Evolutionary conservation across 768 basidiomycete species (phyloP), one percentile per base, ranked within the genome.

Genomic region (Kwoniella europaea): DNA sequence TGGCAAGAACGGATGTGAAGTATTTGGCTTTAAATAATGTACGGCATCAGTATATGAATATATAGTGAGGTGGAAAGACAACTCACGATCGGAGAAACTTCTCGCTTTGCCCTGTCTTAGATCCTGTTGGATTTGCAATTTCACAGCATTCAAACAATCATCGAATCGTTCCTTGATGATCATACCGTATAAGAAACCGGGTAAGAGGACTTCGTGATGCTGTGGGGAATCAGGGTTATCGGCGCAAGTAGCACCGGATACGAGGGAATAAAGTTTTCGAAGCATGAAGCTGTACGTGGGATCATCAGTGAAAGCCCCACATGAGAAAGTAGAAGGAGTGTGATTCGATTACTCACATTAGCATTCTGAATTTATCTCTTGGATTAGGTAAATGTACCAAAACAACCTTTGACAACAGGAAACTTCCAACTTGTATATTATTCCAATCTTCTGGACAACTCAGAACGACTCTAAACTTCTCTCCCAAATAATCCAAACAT

Each of bases 141-240:
- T 78, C 52, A 86, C 77, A 16, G 78, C 83, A 52, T 88, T 91
- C 61, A 98, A 84, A 24, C 89, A 90, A 82, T 98, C 97, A 75
- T 98, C 96, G 70, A 98, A 87, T 71, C 92, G 90, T 84, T 99
- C 97, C 85, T 97, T 98, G 86, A 99, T 92, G 79, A 98, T 97
- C 92, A 96, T 98, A 60, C 90, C 90, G 82, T 97, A 98, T 24
- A 99, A 83, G 74, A 86, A 89, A 41, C 97, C 97, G 1, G 97
- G 97, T 5, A 98, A 89, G 13, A 99, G 88, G 58, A 96, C 94
- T 80, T 99, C 97, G 82, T 99, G 97, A 80, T 98, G 93, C 82
- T 98, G 96, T 69, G 97, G 94, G 1, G 95, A 98, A 87, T 99
- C 97, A 4, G 97, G 95, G 82, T 98, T 98, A 85, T 99, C 97